Conservation (phyloP, 2,329 filamentous ascomycete species). For the Neopestalotiopsis clavispora region DNA sequence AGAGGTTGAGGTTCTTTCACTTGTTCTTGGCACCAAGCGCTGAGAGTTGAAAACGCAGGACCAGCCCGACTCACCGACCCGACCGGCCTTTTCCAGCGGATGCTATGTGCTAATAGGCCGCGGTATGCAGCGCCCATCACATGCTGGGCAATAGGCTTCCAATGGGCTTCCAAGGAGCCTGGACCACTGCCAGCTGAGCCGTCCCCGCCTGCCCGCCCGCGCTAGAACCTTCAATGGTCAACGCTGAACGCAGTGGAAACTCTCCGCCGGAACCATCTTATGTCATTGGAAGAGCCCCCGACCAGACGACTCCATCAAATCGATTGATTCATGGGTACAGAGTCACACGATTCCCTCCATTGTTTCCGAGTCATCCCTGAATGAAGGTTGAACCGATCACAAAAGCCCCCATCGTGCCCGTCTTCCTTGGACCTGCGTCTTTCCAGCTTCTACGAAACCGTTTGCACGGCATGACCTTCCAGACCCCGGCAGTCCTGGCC, state of each 20-base stretch:
- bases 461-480: constrained; percentile 16
- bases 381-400: neutral
- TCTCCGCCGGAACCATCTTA: neutral
- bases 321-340: constrained; percentile 4
- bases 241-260: neutral
- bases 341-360: constrained; percentile 7
- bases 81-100: neutral
- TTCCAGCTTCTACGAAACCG: neutral
- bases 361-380: neutral
- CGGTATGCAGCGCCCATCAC: neutral
- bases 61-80: neutral
- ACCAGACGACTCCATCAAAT: neutral
- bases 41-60: neutral
- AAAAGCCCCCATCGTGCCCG: neutral
- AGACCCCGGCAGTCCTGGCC: constrained; percentile 6
- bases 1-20: too few relatives aligned
- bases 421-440: neutral
- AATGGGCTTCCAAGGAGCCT: neutral
- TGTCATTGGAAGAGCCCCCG: constrained; percentile 5
- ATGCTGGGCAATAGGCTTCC: neutral
- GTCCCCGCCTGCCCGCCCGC: neutral
- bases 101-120: neutral
- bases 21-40: neutral
- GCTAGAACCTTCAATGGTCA: neutral
- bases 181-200: neutral